phyloP scores from a whole-genome alignment of 495 filamentous ascomycete species.

The Neurospora sublineolata region DNA sequence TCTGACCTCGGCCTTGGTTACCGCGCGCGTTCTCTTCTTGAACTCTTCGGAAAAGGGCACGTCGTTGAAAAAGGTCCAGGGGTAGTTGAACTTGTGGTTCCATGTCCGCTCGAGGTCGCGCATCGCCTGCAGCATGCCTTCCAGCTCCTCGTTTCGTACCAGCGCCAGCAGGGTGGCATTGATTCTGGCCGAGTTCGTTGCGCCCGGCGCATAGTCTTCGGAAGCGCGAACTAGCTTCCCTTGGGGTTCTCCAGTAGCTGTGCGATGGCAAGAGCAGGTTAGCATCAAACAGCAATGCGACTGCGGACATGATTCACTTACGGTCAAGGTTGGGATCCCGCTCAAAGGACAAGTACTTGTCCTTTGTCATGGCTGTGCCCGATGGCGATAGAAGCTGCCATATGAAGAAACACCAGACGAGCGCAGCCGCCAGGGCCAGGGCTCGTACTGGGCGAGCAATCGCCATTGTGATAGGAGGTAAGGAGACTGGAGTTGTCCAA shows the following conservation, averaged over 20 bases:
- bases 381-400: slow-evolving; percentile 52
- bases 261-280: slow-evolving; percentile 4
- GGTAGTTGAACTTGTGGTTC: slow-evolving; percentile 99
- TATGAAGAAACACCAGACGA: slow-evolving; percentile 63
- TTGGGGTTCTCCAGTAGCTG: slow-evolving; percentile 73
- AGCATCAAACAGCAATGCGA: background rate
- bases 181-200: slow-evolving; percentile 65
- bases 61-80: slow-evolving; percentile 99
- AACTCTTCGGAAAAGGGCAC: slow-evolving; percentile 86
- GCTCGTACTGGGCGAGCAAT: slow-evolving; percentile 73
- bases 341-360: slow-evolving; percentile 40
- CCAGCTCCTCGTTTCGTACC: slow-evolving; percentile 81
- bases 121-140: slow-evolving; percentile 78
- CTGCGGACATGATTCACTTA: slow-evolving; percentile 28
- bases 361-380: slow-evolving; percentile 20
- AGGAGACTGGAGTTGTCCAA: slow-evolving; percentile 11
- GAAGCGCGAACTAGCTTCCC: slow-evolving; percentile 60
- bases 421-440: slow-evolving; percentile 55
- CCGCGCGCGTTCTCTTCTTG: slow-evolving; percentile 62
- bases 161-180: slow-evolving; percentile 90
- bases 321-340: slow-evolving; percentile 76
- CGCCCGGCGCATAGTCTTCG: slow-evolving; percentile 60
- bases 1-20: slow-evolving; percentile 70
- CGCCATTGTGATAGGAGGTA: slow-evolving; percentile 45
- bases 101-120: slow-evolving; percentile 84